A percentile compares a stretch with the other conserved stretches of the same genome.
phyloP scores from a whole-genome alignment of 2,329 filamentous ascomycete species.

The Tolypocladium inflatum region DNA sequence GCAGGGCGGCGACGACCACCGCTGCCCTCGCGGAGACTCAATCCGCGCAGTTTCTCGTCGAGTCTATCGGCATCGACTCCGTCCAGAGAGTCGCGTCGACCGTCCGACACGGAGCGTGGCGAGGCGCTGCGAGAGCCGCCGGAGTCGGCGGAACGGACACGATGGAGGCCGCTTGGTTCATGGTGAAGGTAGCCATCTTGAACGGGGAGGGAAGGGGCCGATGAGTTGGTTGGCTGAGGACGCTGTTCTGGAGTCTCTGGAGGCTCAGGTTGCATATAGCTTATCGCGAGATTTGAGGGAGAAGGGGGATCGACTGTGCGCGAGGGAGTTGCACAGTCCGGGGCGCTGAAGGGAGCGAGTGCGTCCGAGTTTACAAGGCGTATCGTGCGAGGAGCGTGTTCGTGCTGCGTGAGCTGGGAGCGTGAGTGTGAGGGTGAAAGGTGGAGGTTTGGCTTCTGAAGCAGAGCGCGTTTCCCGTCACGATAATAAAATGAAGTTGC shows the following conservation, averaged over 20 bases:
- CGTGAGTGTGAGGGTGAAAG: constrained; percentile 6
- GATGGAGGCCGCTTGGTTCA: constrained; percentile 28
- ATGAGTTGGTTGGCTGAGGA: constrained; percentile 26
- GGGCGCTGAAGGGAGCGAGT: constrained; percentile 2
- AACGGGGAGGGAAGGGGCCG: constrained; percentile 22
- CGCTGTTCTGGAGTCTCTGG: constrained; percentile 33
- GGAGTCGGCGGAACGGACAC: constrained; percentile 13
- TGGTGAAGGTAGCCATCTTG: constrained; percentile 49
- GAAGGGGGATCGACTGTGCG: constrained; percentile 37
- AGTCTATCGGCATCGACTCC: constrained; percentile 33
- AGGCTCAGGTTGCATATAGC: constrained; percentile 58
- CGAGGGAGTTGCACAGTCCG: constrained; percentile 41
- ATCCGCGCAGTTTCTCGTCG: constrained; percentile 40
- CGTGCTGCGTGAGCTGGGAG: constrained; percentile 3
- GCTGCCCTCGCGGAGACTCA: constrained; percentile 32
- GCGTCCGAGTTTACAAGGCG: not conserved
- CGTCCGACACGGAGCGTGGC: constrained; percentile 21
- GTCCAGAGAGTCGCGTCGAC: constrained; percentile 15
- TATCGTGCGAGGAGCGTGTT: not conserved
- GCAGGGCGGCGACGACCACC: constrained; percentile 16
- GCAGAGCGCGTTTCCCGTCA: not conserved
- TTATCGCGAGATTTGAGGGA: constrained; percentile 26
- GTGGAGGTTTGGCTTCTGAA: not conserved
- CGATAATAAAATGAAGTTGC: not conserved
- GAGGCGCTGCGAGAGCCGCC: constrained; percentile 24